Evolutionary conservation across 495 filamentous ascomycete species (phyloP), one percentile per base, ranked within the genome.

Genomic region (Hypoxylon fuscum): DNA sequence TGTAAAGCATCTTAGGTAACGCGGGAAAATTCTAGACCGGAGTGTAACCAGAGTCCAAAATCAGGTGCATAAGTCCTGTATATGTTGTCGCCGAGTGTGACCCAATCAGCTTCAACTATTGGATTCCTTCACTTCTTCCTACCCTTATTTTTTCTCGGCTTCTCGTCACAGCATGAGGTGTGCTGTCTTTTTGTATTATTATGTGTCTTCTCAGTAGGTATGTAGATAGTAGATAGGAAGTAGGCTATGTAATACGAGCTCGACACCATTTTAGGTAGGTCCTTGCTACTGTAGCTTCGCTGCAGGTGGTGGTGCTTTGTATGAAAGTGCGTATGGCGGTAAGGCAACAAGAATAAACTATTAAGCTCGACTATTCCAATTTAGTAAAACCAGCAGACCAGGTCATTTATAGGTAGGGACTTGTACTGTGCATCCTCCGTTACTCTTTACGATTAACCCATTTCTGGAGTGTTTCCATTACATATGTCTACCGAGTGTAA

Each of bases 251-350:
- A 58, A 57, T 57, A 47, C 60, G 57, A 61, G 34, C 52, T 57
- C 1, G 52, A 45, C 21, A 52, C 47, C 60, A 22, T 55, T 64
- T 64, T 48, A 50, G 55, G 61, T 59, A 64, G 55, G 54, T 64
- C 55, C 54, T 64, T 55, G 43, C 43, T 37, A 25, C n/a, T n/a
- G n/a, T n/a, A n/a, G n/a, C n/a, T n/a, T n/a, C n/a, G 49, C 35
- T 38, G 11, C n/a, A 15, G 11, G 3, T 35, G 32, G 32, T 12
- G 32, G 9, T 38, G 5, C 1, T 2, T 38, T 38, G n/a, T 38
- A 12, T 34, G 4, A 11, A 15, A 5, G 3, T 27, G 42, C 22
- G 6, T 45, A 5, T 59, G 46, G 44, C 44, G 25, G 46, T 51
- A 49, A 29, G 35, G 23, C 20, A 47, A 40, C 17, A 34, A 20